These are phyloP conservation scores for Purshia tridentata DNA, from an alignment of 306 rosid species.

Conservation along the genomic window DNA sequence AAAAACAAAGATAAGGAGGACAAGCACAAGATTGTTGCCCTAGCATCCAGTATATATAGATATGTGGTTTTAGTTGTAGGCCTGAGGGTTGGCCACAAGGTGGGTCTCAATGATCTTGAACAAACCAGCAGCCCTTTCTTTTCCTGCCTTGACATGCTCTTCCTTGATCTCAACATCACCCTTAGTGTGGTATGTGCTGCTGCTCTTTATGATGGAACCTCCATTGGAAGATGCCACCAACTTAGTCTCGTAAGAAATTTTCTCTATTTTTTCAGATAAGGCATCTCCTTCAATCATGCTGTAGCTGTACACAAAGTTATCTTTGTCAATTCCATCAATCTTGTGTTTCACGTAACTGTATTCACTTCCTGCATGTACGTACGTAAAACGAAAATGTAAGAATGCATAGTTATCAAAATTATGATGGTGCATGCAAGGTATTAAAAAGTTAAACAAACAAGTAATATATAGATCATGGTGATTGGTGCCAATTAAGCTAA, in stretches of 20 bases:
- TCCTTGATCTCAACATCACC: conserved; percentile 30
- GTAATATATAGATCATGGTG: too few species aligned
- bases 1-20: too few species aligned
- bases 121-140: conserved; percentile 29
- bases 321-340: conserved; percentile 37
- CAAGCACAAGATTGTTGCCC: too few species aligned
- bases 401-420: too few species aligned
- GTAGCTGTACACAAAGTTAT: conserved; percentile 32
- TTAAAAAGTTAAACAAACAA: too few species aligned
- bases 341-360: conserved; percentile 26
- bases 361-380: conserved; percentile 28
- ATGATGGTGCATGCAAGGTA: too few species aligned
- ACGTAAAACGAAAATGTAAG: too few species aligned
- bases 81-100: conserved; percentile 33
- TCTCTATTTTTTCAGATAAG: conserved; percentile 34
- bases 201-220: conserved; percentile 39
- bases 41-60: too few species aligned
- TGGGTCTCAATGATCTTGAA: conserved; percentile 37
- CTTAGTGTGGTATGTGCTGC: conserved; percentile 29
- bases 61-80: conserved; percentile 21
- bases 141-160: conserved; percentile 25
- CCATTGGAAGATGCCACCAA: conserved; percentile 26
- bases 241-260: conserved; percentile 36
- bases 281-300: conserved; percentile 42
- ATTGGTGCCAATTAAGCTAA: too few species aligned